Evolutionary conservation across 2,329 filamentous ascomycete genomes (phyloP).

Genomic region (Pseudomassariella vexata): DNA sequence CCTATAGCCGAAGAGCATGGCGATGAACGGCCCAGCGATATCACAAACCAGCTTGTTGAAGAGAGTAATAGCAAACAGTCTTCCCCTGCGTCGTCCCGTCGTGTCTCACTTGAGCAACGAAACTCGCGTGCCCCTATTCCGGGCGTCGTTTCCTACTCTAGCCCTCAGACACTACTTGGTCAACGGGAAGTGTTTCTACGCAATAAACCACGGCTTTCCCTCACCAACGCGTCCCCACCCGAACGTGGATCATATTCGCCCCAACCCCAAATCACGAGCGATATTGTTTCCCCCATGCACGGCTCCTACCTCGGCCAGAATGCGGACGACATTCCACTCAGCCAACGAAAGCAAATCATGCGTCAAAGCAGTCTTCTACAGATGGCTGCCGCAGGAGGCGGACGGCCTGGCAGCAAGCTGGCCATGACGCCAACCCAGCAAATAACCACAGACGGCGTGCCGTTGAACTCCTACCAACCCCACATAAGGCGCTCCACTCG

Average conservation of each 20-base stretch:
- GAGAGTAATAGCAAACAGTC: constrained; percentile 3
- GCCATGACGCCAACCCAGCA: constrained; percentile 10
- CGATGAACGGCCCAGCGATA: too few species aligned
- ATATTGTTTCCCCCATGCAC: constrained; percentile 31
- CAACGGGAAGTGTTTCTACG: constrained; percentile 50
- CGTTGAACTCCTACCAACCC: constrained; percentile 54
- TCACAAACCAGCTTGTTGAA: too few species aligned
- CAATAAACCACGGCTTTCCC: constrained; percentile 41
- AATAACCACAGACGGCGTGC: constrained; percentile 28
- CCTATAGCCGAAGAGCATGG: constrained; percentile 39
- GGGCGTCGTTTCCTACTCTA: constrained; percentile 44
- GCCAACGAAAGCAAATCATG: constrained; percentile 58
- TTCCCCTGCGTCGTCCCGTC: constrained; percentile 11
- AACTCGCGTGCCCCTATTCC: constrained; percentile 25
- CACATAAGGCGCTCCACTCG: constrained; percentile 40
- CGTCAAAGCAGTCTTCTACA: constrained; percentile 42
- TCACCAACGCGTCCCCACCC: constrained; percentile 18
- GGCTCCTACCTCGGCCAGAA: constrained; percentile 29
- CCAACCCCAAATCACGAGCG: constrained; percentile 27
- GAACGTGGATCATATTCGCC: constrained; percentile 13
- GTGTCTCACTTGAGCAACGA: constrained; percentile 12
- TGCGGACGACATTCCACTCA: constrained; percentile 66
- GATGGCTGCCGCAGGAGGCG: constrained; percentile 9
- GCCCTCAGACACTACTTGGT: constrained; percentile 49
- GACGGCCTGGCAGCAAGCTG: constrained; percentile 1